phyloP scores from a whole-genome alignment of 2,329 filamentous ascomycete species.

The Cryphonectria radicalis region DNA sequence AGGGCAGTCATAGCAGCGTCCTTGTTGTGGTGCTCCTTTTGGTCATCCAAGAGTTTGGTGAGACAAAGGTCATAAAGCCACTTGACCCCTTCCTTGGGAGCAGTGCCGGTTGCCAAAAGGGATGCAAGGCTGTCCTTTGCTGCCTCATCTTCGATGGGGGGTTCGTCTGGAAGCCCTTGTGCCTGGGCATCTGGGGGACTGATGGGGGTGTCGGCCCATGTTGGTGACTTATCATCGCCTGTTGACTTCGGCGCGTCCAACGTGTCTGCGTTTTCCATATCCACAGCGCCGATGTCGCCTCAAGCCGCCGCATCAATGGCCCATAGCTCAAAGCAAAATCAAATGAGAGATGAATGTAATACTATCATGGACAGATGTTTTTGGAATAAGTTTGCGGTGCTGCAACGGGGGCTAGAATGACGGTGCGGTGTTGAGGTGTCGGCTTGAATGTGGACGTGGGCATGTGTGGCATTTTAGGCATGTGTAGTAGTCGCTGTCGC shows the following conservation, averaged over 20 bases:
- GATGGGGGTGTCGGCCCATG: background rate
- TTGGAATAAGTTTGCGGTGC: background rate
- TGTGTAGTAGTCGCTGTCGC: constrained; percentile 12
- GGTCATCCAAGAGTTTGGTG: background rate
- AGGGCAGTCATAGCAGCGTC: constrained; percentile 14
- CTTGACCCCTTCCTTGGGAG: constrained; percentile 1
- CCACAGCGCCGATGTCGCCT: constrained; percentile 11
- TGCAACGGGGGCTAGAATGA: background rate
- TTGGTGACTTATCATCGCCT: constrained; percentile 1
- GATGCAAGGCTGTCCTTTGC: constrained; percentile 3
- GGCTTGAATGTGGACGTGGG: constrained; percentile 8
- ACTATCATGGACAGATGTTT: constrained; percentile 1
- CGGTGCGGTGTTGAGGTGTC: constrained; percentile 11
- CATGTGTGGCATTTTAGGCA: constrained; percentile 14
- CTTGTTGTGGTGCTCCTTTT: constrained; percentile 16
- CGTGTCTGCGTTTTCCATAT: constrained; percentile 15
- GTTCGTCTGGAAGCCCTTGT: background rate
- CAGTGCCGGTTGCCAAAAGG: background rate
- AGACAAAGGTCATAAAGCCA: background rate
- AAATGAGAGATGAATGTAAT: background rate
- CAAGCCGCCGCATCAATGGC: constrained; percentile 12
- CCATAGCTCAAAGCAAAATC: constrained; percentile 2
- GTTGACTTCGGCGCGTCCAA: constrained; percentile 8
- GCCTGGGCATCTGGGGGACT: background rate
- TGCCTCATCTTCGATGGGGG: background rate